These are phyloP conservation scores for Wickerhamia fluorescens DNA, from an alignment of 805 yeast species.

Conservation along the genomic window DNA sequence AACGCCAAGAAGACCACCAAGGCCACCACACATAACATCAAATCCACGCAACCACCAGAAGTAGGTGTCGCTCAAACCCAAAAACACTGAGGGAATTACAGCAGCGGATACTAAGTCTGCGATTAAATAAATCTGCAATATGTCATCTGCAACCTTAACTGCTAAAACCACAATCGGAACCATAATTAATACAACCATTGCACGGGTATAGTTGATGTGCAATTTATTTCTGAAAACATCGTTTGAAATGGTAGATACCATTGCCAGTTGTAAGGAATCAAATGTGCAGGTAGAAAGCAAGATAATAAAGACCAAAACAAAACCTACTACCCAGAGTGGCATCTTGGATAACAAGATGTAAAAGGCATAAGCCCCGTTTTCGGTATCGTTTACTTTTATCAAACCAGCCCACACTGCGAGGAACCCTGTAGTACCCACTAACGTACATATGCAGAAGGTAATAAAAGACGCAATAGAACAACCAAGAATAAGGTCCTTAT, in stretches of 20 bases:
- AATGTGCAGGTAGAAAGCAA: slow-evolving; percentile 80
- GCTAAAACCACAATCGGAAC: slow-evolving; percentile 88
- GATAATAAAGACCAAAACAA: slow-evolving; percentile 68
- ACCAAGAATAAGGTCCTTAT: slow-evolving; percentile 70
- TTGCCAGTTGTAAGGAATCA: slow-evolving; percentile 83
- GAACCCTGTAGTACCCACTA: slow-evolving; percentile 79
- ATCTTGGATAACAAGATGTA: slow-evolving; percentile 62
- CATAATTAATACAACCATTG: slow-evolving; percentile 66
- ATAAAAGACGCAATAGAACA: slow-evolving; percentile 68
- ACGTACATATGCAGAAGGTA: slow-evolving; percentile 53
- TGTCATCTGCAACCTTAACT: slow-evolving; percentile 70
- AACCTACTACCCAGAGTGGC: slow-evolving; percentile 84
- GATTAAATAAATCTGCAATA: slow-evolving; percentile 80
- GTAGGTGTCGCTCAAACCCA: slow-evolving; percentile 58
- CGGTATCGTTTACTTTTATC: slow-evolving; percentile 43
- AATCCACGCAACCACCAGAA: slow-evolving; percentile 69
- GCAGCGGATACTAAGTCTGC: slow-evolving; percentile 87
- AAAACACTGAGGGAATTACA: slow-evolving; percentile 73
- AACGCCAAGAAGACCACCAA: slow-evolving; percentile 74
- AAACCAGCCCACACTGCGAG: slow-evolving; percentile 88
- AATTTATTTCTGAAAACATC: slow-evolving; percentile 82
- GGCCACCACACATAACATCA: slow-evolving; percentile 78
- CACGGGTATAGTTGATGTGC: slow-evolving; percentile 58
- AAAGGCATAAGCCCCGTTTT: slow-evolving; percentile 60
- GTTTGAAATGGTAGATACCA: slow-evolving; percentile 83